These are phyloP conservation scores for Blumeria graminis DNA, from an alignment of 2,329 filamentous ascomycete species.

Conservation along the genomic window DNA sequence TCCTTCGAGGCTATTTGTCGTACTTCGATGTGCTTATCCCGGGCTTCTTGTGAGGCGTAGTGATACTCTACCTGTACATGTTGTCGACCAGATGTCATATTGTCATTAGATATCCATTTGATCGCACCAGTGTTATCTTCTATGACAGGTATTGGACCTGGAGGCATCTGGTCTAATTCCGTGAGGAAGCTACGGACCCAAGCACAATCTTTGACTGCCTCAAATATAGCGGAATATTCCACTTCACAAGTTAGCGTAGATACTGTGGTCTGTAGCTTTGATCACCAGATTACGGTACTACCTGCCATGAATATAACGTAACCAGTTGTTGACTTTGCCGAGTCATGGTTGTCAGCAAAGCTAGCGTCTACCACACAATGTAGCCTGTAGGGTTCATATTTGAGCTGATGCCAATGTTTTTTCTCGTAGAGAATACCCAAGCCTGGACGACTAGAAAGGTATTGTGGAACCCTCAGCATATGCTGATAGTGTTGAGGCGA, in stretches of 20 bases:
- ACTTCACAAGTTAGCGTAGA: neutral
- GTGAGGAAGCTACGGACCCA: neutral
- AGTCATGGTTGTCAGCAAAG: neutral
- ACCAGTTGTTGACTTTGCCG: neutral
- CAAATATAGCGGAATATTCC: neutral
- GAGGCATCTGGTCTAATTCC: neutral
- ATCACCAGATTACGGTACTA: neutral
- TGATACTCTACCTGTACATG: neutral
- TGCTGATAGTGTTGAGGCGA: neutral
- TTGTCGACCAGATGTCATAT: neutral
- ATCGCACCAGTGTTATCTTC: neutral
- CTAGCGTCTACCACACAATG: neutral
- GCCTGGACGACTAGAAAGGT: neutral
- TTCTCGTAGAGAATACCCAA: neutral
- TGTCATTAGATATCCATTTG: neutral
- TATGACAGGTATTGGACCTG: neutral
- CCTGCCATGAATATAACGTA: conserved; percentile 1
- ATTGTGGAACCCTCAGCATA: neutral
- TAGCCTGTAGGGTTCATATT: neutral
- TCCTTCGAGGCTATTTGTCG: neutral
- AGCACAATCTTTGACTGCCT: neutral
- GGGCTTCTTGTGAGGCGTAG: neutral
- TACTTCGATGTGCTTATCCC: neutral
- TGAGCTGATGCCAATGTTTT: neutral
- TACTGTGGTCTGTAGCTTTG: conserved; percentile 1